Evolutionary conservation across 805 yeast genomes (phyloP).

Genomic region (Candida dajiaensis): DNA sequence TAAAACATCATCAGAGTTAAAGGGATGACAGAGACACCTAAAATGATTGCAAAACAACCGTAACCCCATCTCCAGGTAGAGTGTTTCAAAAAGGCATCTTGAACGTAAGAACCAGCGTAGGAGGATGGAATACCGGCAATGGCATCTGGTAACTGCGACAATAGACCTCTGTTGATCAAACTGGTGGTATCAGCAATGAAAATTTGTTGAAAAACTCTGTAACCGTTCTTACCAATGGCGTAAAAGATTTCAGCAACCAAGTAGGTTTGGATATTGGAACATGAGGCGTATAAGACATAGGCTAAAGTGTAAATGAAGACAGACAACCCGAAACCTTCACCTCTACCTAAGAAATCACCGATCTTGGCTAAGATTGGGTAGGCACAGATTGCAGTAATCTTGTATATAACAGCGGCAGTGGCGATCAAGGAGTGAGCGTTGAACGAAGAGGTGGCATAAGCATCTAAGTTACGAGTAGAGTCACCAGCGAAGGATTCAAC

Average conservation of each 20-base stretch:
- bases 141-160: conserved; percentile 31
- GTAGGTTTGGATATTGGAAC: conserved; percentile 27
- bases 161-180: conserved; percentile 32
- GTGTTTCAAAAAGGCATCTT: conserved; percentile 26
- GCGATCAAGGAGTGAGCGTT: conserved; percentile 31
- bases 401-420: conserved; percentile 32
- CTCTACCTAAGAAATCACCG: conserved; percentile 32
- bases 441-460: conserved; percentile 32
- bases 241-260: conserved; percentile 30
- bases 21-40: conserved; percentile 19
- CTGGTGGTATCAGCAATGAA: conserved; percentile 34
- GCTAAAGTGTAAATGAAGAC: conserved; percentile 27
- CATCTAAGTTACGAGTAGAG: conserved; percentile 19
- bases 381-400: conserved; percentile 31
- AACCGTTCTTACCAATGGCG: conserved; percentile 34
- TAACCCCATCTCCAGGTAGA: conserved; percentile 47
- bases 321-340: conserved; percentile 31
- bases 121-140: conserved; percentile 24
- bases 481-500: conserved; percentile 24
- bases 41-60: conserved; percentile 38
- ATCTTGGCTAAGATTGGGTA: conserved; percentile 34
- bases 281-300: conserved; percentile 29
- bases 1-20: conserved; percentile 20
- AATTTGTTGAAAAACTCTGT: conserved; percentile 30
- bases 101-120: conserved; percentile 24